phyloP scores from a whole-genome alignment of 495 filamentous ascomycete genomes.

The Beverwykella pulmonaria region DNA sequence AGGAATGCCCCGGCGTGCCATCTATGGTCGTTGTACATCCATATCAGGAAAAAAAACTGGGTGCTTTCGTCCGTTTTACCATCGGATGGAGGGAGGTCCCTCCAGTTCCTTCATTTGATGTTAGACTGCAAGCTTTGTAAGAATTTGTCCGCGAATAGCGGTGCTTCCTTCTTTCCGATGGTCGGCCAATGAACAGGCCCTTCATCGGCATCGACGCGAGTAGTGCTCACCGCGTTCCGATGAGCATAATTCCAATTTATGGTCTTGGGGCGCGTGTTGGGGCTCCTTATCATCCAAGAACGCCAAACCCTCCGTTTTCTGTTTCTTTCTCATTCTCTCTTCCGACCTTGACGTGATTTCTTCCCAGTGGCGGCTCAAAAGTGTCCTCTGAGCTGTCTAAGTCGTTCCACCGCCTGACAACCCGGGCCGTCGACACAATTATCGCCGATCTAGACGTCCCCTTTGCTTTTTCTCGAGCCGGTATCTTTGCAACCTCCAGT shows the following conservation, averaged over 20 bases:
- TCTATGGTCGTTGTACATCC: background rate
- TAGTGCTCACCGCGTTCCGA: background rate
- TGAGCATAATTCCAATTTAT: background rate
- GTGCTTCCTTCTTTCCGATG: conserved; percentile 5
- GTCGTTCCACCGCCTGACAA: background rate
- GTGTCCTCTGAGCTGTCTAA: background rate
- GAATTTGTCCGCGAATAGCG: conserved; percentile 24
- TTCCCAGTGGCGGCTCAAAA: too few species aligned
- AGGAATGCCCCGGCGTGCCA: background rate
- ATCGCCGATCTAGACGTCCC: background rate
- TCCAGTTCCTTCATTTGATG: too few species aligned
- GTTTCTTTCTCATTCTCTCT: too few species aligned
- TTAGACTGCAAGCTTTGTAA: background rate
- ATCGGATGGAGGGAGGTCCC: too few species aligned
- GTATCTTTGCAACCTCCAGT: background rate
- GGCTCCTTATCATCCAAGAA: too few species aligned
- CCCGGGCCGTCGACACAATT: background rate
- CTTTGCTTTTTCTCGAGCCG: background rate
- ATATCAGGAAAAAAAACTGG: background rate
- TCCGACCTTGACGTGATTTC: too few species aligned
- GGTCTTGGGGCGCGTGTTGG: too few species aligned
- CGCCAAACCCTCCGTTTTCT: background rate
- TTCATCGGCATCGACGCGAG: background rate
- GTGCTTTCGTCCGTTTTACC: too few species aligned
- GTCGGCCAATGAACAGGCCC: background rate